Conservation (phyloP, 1,139 yeast species). For the Barnettozyma hawaiiensis region DNA sequence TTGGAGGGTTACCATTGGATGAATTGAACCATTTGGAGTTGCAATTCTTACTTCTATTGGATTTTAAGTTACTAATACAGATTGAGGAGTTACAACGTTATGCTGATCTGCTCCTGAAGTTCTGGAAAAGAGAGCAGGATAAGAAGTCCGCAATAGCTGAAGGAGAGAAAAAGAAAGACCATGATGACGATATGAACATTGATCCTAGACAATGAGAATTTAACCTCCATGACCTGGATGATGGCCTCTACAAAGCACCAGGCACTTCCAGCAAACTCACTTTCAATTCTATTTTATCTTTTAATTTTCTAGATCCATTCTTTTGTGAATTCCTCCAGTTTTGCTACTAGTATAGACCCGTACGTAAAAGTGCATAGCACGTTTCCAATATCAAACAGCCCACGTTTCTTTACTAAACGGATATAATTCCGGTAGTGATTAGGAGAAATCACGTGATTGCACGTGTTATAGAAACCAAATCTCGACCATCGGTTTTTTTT, state of each 20-base stretch:
- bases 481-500: too few species aligned
- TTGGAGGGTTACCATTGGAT: slow-evolving; percentile 92
- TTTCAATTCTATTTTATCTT: too few species aligned
- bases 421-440: too few species aligned
- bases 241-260: not conserved
- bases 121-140: slow-evolving; percentile 65
- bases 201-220: not conserved
- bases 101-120: slow-evolving; percentile 78
- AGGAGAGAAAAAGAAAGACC: not conserved
- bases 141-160: slow-evolving; percentile 13
- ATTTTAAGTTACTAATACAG: slow-evolving; percentile 68
- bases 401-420: too few species aligned
- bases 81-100: slow-evolving; percentile 88
- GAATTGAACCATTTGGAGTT: slow-evolving; percentile 90
- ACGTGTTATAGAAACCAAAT: not conserved
- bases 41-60: slow-evolving; percentile 78
- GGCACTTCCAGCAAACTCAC: too few species aligned
- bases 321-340: too few species aligned
- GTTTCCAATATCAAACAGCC: too few species aligned
- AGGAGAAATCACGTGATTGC: not conserved
- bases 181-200: slow-evolving; percentile 7
- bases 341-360: too few species aligned
- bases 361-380: too few species aligned
- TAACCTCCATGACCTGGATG: not conserved
- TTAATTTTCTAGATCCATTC: too few species aligned